phyloP scores from a whole-genome alignment of 495 filamentous ascomycete species.

The Aspergillus cristatus region DNA sequence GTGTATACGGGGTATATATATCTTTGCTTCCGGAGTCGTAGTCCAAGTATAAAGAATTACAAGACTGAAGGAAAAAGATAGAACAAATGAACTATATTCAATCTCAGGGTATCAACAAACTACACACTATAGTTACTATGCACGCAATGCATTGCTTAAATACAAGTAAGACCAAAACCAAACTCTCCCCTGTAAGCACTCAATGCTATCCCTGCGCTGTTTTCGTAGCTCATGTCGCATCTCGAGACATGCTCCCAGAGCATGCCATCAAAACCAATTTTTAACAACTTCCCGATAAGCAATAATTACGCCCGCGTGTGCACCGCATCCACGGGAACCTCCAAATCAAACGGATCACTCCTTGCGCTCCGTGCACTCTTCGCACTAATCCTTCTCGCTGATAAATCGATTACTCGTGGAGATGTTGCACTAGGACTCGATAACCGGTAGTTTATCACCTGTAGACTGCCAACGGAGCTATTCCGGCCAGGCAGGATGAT shows the following conservation, averaged over 20 bases:
- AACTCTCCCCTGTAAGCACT: no score
- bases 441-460: conserved; percentile 7
- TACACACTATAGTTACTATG: no score
- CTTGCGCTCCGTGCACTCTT: conserved; percentile 30
- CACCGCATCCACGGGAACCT: conserved; percentile 29
- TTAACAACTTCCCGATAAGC: no score
- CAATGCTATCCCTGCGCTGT: no score
- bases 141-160: no score
- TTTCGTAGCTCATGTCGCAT: conserved; percentile 2
- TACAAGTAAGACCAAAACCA: no score
- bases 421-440: conserved; percentile 3
- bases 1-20: no score
- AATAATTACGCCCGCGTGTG: background rate
- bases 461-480: conserved; percentile 12
- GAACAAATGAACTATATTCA: no score
- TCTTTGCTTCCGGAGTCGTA: no score
- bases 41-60: no score
- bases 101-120: no score
- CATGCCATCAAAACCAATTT: background rate
- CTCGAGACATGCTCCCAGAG: background rate
- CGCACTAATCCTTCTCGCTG: conserved; percentile 2
- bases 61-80: no score
- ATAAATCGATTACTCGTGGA: background rate
- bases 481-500: conserved; percentile 15
- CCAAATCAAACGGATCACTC: conserved; percentile 59